These are phyloP conservation scores for Aureobasidium musti DNA, from an alignment of 2,329 filamentous ascomycete species.

Conservation along the genomic window DNA sequence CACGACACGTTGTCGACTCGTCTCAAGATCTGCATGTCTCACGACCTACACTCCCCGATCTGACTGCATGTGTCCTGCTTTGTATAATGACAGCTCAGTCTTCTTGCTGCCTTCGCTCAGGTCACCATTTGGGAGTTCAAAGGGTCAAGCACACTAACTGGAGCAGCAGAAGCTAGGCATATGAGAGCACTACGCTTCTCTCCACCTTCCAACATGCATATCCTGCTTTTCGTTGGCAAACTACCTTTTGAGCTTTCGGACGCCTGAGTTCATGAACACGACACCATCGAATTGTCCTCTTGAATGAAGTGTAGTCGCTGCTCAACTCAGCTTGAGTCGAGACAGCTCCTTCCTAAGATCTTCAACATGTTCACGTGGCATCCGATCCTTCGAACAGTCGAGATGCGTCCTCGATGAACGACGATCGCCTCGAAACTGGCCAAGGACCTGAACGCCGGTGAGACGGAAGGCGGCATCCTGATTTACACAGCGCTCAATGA, in stretches of 20 bases:
- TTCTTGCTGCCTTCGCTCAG: neutral
- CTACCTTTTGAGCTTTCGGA: neutral
- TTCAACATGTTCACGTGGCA: neutral
- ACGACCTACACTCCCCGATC: neutral
- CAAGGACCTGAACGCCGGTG: neutral
- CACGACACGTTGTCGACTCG: neutral
- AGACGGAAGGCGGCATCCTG: conserved; percentile 17
- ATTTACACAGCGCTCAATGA: conserved; percentile 17
- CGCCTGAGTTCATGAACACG: too few species aligned
- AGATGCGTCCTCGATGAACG: neutral
- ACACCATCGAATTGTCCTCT: too few species aligned
- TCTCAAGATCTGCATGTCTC: neutral
- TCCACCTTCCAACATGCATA: neutral
- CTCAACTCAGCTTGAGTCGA: neutral
- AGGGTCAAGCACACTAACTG: neutral
- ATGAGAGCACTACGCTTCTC: too few species aligned
- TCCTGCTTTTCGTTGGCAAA: neutral
- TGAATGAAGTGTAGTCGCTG: neutral
- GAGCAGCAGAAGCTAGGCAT: neutral
- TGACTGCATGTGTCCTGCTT: neutral
- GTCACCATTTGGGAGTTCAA: neutral
- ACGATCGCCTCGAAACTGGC: neutral
- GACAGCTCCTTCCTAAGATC: neutral
- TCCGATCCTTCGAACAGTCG: neutral
- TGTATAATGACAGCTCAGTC: neutral